Conservation (phyloP, 169 alveolate species). For the Theileria annulata region DNA sequence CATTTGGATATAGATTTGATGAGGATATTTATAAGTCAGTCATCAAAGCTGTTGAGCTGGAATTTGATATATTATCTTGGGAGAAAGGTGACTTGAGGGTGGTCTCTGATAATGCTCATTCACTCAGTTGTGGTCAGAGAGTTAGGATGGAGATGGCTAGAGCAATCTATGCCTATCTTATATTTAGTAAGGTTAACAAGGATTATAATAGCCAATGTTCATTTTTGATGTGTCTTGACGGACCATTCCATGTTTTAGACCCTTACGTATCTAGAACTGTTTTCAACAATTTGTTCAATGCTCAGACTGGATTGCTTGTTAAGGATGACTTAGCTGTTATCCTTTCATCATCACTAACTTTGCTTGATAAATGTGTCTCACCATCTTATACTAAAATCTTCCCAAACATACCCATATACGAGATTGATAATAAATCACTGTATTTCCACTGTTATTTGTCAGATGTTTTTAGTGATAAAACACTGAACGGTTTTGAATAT, state of each 20-base stretch:
- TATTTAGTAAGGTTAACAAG: slow-evolving; percentile 56
- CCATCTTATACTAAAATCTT: not conserved
- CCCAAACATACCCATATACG: not conserved
- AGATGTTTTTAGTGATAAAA: not conserved
- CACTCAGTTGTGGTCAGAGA: slow-evolving; percentile 90
- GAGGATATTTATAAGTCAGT: slow-evolving; percentile 41
- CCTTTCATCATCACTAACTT: slow-evolving; percentile 14
- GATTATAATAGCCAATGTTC: slow-evolving; percentile 31
- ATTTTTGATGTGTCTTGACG: slow-evolving; percentile 70
- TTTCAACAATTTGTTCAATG: slow-evolving; percentile 66
- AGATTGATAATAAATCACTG: not conserved
- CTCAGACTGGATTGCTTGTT: slow-evolving; percentile 24
- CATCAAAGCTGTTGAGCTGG: slow-evolving; percentile 33
- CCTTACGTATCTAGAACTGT: slow-evolving; percentile 63
- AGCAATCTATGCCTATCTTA: slow-evolving; percentile 80
- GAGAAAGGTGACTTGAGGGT: slow-evolving; percentile 56
- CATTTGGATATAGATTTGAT: slow-evolving; percentile 43
- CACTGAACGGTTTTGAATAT: not conserved
- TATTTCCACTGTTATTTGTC: not conserved
- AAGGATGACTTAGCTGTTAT: slow-evolving; percentile 47
- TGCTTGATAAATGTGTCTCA: not conserved
- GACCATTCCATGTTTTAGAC: slow-evolving; percentile 67
- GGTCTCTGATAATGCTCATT: slow-evolving; percentile 51
- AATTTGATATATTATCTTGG: slow-evolving; percentile 50
- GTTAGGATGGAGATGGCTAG: slow-evolving; percentile 91